Percentiles rank a stretch among this genome's conserved stretches.
These are phyloP conservation scores for Penicillium corylophilum DNA, from an alignment of 2,329 filamentous ascomycete genomes.

Conservation along the genomic window DNA sequence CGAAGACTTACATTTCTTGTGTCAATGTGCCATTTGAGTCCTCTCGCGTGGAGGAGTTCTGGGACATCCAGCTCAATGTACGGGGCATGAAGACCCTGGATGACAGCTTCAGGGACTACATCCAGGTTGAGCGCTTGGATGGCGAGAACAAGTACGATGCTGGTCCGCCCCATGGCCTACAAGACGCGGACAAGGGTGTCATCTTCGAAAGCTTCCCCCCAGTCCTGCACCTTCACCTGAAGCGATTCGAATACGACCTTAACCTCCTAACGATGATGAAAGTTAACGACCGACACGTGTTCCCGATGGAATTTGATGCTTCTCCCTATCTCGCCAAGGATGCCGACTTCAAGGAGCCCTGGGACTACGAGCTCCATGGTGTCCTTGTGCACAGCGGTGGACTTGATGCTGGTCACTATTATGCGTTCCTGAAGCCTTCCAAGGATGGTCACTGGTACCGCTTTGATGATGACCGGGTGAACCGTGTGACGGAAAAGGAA, in stretches of 20 bases:
- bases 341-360: slow-evolving; percentile 83
- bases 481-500: slow-evolving; percentile 86
- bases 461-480: slow-evolving; percentile 96
- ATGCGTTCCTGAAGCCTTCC: slow-evolving; percentile 90
- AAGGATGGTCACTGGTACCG: slow-evolving; percentile 95
- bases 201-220: slow-evolving; percentile 96
- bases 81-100: slow-evolving; percentile 89
- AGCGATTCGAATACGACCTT: slow-evolving; percentile 97
- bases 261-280: slow-evolving; percentile 98
- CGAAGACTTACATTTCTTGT: slow-evolving; percentile 98
- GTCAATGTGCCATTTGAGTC: slow-evolving; percentile 98
- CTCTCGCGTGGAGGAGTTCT: slow-evolving; percentile 93
- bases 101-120: slow-evolving; percentile 93
- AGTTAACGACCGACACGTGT: slow-evolving; percentile 59
- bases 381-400: slow-evolving; percentile 96
- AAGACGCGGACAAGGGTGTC: slow-evolving; percentile 96
- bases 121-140: slow-evolving; percentile 93
- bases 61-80: slow-evolving; percentile 98
- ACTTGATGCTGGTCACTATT: slow-evolving; percentile 96
- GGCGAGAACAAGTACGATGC: slow-evolving; percentile 99
- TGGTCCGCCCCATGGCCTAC: slow-evolving; percentile 81
- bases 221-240: slow-evolving; percentile 90
- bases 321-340: slow-evolving; percentile 82
- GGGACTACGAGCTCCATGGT: slow-evolving; percentile 89
- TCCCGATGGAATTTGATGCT: slow-evolving; percentile 57